Conservation (phyloP, 2,329 filamentous ascomycete genomes). For the Colletotrichum cordylinicola region DNA sequence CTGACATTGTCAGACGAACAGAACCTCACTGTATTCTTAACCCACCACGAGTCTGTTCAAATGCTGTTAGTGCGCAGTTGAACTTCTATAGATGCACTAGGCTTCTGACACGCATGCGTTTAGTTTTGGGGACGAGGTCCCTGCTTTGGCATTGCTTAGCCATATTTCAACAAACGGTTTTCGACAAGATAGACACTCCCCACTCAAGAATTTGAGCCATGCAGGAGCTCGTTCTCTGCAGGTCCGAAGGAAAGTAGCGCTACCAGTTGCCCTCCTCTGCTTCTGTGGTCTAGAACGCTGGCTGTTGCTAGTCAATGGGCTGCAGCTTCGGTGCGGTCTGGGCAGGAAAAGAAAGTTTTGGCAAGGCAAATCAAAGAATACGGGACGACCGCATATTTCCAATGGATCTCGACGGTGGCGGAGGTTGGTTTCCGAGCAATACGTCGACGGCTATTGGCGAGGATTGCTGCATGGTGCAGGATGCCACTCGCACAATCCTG, state of each 20-base stretch:
- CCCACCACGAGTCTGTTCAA: too few species aligned
- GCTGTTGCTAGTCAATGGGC: background rate
- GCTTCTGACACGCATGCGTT: too few species aligned
- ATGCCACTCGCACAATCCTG: background rate
- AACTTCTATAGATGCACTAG: too few species aligned
- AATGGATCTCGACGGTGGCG: background rate
- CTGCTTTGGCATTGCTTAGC: background rate
- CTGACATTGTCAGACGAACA: too few species aligned
- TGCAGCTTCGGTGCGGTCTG: background rate
- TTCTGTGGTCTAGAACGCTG: background rate
- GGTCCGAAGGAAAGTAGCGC: background rate
- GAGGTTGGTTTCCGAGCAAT: background rate
- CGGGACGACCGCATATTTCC: background rate
- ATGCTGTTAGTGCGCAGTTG: too few species aligned
- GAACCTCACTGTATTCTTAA: too few species aligned
- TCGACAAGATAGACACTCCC: background rate
- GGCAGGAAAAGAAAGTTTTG: background rate
- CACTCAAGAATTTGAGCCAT: background rate
- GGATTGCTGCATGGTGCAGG: background rate
- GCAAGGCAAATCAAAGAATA: background rate
- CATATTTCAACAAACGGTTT: background rate
- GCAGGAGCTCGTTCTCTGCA: background rate
- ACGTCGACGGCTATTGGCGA: background rate
- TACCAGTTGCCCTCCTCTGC: background rate
- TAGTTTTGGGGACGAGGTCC: too few species aligned